Conservation (phyloP, 23 red algal species). For the Chondrus crispus region DNA sequence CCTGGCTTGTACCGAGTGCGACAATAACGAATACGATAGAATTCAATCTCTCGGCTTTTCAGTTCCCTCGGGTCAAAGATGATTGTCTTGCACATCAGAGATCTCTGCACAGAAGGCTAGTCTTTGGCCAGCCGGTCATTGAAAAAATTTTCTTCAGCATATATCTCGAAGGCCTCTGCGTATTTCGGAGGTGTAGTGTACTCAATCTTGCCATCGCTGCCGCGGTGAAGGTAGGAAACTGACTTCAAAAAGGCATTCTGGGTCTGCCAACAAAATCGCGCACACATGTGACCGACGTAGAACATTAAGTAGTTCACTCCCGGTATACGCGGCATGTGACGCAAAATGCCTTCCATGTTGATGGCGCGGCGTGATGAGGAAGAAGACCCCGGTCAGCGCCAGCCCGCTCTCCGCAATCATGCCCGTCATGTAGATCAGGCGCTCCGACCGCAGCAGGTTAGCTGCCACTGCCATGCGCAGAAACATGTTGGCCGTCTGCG, state of each 20-base stretch:
- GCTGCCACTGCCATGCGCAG: conserved; percentile 14
- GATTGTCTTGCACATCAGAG: conserved; percentile 74
- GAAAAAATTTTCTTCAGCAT: conserved; percentile 34
- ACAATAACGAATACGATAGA: conserved; percentile 81
- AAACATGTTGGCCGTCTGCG: conserved; percentile 1
- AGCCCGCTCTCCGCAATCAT: conserved; percentile 25
- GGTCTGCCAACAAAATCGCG: conserved; percentile 92
- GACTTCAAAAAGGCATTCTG: conserved; percentile 90
- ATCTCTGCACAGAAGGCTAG: background rate
- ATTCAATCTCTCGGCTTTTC: background rate
- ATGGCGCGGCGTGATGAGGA: conserved; percentile 72
- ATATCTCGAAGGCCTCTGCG: conserved; percentile 48
- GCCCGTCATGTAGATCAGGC: background rate
- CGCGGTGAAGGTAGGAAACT: conserved; percentile 74
- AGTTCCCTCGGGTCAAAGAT: conserved; percentile 70
- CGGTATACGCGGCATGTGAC: conserved; percentile 65
- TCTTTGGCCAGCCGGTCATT: conserved; percentile 16
- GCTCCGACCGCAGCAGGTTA: conserved; percentile 3
- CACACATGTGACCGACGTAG: conserved; percentile 81
- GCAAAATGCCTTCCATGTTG: conserved; percentile 29
- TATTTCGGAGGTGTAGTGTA: conserved; percentile 56
- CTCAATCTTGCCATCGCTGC: conserved; percentile 72
- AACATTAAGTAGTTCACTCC: conserved; percentile 78
- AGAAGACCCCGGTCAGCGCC: conserved; percentile 16
- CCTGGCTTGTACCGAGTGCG: conserved; percentile 68